Percentiles rank a stretch among this genome's conserved stretches.
Conservation (phyloP, 345 rosid species). For the Sonneratia alba region DNA sequence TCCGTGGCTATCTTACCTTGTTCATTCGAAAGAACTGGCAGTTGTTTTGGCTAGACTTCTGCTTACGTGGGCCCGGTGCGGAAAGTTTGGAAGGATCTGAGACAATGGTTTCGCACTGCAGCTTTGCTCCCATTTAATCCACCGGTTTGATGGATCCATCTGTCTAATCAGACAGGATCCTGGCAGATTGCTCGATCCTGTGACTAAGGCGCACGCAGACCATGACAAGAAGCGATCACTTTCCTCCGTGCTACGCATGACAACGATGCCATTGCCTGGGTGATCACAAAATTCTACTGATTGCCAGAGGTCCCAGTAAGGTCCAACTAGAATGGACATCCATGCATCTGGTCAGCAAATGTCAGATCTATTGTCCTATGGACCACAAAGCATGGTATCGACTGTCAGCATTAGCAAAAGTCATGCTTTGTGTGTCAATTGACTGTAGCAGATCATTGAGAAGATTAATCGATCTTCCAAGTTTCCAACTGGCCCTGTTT, state of each 20-base stretch:
- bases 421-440: neutral
- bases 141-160: neutral
- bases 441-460: neutral
- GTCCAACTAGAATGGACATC: neutral
- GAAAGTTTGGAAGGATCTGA: no score
- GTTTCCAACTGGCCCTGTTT: neutral
- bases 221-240: neutral
- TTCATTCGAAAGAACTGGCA: no score
- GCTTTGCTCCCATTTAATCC: no score
- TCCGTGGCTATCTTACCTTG: no score
- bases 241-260: no score
- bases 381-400: no score
- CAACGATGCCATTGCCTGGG: neutral
- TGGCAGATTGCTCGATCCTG: neutral
- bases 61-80: no score
- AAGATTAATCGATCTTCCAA: neutral
- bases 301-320: neutral
- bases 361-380: neutral
- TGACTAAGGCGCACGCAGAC: neutral
- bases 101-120: no score
- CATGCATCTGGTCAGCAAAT: neutral
- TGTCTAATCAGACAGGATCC: neutral
- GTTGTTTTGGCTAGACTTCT: no score
- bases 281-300: neutral
- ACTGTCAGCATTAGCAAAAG: neutral